Evolutionary conservation across 164 flowering plant species (phyloP).

Genomic region (Pachysandra terminalis): DNA sequence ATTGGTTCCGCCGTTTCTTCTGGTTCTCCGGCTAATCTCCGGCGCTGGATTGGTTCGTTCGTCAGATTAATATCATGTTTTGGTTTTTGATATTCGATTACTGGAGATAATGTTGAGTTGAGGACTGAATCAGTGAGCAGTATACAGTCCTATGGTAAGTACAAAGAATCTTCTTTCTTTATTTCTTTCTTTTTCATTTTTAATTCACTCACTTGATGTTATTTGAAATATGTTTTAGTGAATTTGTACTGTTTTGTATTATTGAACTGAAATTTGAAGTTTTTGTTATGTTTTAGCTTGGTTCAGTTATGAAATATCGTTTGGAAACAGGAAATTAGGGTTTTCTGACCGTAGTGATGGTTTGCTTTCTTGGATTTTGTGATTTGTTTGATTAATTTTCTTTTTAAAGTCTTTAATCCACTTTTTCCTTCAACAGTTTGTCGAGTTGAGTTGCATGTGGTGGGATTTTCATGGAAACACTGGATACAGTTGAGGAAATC

Average conservation of each 20-base stretch:
- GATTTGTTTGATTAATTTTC: background rate
- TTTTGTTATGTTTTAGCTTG: background rate
- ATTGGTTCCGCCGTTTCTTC: background rate
- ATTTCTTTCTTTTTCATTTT: too few relatives aligned
- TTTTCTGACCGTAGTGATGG: background rate
- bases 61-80: background rate
- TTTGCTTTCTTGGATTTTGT: background rate
- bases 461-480: slow-evolving; percentile 63
- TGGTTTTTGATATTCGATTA: background rate
- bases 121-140: background rate
- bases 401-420: background rate
- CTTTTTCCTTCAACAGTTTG: slow-evolving; percentile 7
- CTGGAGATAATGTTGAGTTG: background rate
- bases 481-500: slow-evolving; percentile 40
- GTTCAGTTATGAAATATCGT: background rate
- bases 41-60: background rate
- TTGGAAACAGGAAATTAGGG: slow-evolving; percentile 7
- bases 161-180: background rate
- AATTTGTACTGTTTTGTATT: slow-evolving; percentile 1
- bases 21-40: background rate
- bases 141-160: slow-evolving; percentile 16
- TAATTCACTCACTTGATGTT: too few relatives aligned
- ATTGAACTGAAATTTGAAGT: background rate
- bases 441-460: slow-evolving; percentile 31
- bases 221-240: background rate